A percentile compares a stretch with the other conserved stretches of the same genome.
phyloP scores from a whole-genome alignment of 208 protist genomes.

The Acanthamoeba polyphaga region DNA sequence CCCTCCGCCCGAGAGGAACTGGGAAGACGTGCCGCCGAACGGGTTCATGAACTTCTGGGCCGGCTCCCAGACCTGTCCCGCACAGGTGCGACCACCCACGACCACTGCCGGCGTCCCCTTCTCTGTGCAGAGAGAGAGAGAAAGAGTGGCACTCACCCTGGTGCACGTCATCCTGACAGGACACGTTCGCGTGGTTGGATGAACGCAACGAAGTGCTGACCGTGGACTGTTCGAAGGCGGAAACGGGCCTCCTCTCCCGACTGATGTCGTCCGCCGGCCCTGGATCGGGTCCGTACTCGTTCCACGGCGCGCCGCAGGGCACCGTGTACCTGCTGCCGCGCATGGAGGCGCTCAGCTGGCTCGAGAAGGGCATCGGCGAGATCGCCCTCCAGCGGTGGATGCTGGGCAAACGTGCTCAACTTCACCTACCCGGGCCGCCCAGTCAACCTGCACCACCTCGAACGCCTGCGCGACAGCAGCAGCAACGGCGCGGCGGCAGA shows the following conservation, averaged over 20 bases:
- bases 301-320: neutral
- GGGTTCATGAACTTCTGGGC: constrained; percentile 66
- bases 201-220: neutral
- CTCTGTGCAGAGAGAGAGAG: neutral
- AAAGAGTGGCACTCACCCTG: neutral
- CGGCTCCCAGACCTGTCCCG: constrained; percentile 15
- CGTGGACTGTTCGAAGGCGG: neutral
- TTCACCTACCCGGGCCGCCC: constrained; percentile 58
- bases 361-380: constrained; percentile 55
- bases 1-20: neutral
- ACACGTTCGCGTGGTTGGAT: constrained; percentile 36
- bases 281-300: neutral
- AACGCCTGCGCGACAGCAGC: neutral
- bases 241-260: neutral
- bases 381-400: constrained; percentile 59
- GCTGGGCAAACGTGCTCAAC: constrained; percentile 28
- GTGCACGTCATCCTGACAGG: neutral
- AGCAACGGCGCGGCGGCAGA: neutral
- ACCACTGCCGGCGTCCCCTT: too few relatives aligned
- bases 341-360: constrained; percentile 17
- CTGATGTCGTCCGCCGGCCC: neutral
- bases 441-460: constrained; percentile 1
- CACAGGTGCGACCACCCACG: neutral
- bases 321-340: constrained; percentile 37
- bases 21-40: constrained; percentile 41